Evolutionary conservation across 2,329 filamentous ascomycete genomes (phyloP).

Genomic region (Colletotrichum lindemuthianum): DNA sequence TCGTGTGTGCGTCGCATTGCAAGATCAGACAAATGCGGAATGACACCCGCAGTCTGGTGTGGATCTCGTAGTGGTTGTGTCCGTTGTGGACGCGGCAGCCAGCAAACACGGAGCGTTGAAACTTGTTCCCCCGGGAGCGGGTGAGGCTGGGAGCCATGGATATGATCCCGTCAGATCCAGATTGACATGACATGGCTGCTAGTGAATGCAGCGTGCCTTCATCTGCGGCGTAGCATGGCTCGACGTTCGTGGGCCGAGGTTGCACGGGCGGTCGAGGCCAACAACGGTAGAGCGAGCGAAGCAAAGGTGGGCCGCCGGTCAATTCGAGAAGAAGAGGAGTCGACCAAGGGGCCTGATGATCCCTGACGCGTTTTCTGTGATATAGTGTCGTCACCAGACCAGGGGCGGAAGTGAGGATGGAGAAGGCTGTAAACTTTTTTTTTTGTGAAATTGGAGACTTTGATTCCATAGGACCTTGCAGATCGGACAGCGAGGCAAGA

Average conservation of each 20-base stretch:
- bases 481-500: no score
- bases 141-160: not conserved
- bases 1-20: slow-evolving; percentile 22
- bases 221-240: slow-evolving; percentile 23
- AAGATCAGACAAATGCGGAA: slow-evolving; percentile 33
- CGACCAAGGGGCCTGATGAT: not conserved
- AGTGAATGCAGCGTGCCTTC: slow-evolving; percentile 21
- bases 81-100: slow-evolving; percentile 3
- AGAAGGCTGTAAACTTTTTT: not conserved
- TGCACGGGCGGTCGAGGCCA: slow-evolving; percentile 23
- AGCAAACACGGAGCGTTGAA: not conserved
- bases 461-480: no score
- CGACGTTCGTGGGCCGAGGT: slow-evolving; percentile 23
- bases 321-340: slow-evolving; percentile 29
- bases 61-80: not conserved
- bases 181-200: slow-evolving; percentile 4
- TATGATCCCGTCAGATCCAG: slow-evolving; percentile 12
- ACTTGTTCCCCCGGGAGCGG: no score
- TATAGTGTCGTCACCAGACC: slow-evolving; percentile 24
- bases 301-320: slow-evolving; percentile 15
- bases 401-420: slow-evolving; percentile 10
- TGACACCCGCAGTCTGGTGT: slow-evolving; percentile 24
- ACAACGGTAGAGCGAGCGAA: slow-evolving; percentile 16
- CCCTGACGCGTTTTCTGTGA: slow-evolving; percentile 9
- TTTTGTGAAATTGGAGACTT: not conserved